These are phyloP conservation scores for Aspergillus egyptiacus DNA, from an alignment of 495 filamentous ascomycete species.

Conservation along the genomic window DNA sequence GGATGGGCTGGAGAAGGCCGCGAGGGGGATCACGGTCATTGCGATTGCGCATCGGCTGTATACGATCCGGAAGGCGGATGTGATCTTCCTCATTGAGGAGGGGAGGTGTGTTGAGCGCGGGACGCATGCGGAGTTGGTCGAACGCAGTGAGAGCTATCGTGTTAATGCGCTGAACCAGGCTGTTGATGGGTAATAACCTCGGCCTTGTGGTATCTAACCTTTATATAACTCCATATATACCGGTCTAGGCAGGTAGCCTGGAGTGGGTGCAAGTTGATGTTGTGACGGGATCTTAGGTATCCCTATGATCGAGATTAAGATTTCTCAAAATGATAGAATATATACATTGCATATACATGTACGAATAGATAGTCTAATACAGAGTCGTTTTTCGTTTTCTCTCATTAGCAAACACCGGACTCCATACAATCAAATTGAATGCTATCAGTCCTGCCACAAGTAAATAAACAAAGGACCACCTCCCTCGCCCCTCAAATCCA, in stretches of 20 bases:
- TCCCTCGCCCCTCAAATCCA: not conserved
- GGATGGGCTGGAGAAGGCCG: conserved; percentile 54
- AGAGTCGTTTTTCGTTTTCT: not conserved
- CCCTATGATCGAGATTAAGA: too few relatives aligned
- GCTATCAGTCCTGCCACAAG: too few relatives aligned
- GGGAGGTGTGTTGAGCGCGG: conserved; percentile 61
- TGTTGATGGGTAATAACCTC: conserved; percentile 2
- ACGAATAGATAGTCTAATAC: conserved; percentile 3
- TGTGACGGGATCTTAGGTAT: too few relatives aligned
- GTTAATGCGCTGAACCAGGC: conserved; percentile 42
- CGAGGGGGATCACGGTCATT: conserved; percentile 67
- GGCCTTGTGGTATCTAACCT: too few relatives aligned
- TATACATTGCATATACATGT: too few relatives aligned
- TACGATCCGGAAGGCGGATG: conserved; percentile 68
- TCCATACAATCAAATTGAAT: too few relatives aligned
- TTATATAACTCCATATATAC: too few relatives aligned
- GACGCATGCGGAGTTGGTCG: conserved; percentile 60
- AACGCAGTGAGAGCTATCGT: conserved; percentile 52
- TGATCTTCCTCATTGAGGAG: conserved; percentile 66
- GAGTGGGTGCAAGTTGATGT: too few relatives aligned
- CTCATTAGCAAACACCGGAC: too few relatives aligned
- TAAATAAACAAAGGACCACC: too few relatives aligned
- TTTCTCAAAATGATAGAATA: too few relatives aligned
- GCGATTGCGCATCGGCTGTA: conserved; percentile 70
- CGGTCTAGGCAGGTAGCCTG: too few relatives aligned